Conservation (phyloP, 352 stramenopile species). For the Phytopythium ostracodes region DNA sequence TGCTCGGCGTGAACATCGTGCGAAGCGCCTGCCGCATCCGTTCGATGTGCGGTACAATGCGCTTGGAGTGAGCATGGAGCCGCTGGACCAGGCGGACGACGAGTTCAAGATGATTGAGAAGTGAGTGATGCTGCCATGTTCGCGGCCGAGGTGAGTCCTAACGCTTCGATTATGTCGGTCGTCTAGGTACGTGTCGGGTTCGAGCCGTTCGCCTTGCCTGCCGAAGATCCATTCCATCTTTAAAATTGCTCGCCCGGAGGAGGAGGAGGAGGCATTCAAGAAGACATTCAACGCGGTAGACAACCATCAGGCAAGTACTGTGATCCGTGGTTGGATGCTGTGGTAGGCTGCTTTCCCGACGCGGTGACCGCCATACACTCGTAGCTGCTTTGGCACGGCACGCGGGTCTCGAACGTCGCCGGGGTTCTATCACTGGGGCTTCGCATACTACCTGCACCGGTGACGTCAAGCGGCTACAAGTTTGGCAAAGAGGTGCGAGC, state of each 20-base stretch:
- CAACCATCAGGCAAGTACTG: conserved; percentile 38
- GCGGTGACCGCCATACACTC: not conserved
- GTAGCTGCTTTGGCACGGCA: conserved; percentile 60
- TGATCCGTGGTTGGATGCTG: conserved; percentile 11
- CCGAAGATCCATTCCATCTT: conserved; percentile 46
- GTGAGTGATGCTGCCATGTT: conserved; percentile 12
- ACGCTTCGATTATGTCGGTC: too few relatives aligned
- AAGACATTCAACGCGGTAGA: conserved; percentile 30
- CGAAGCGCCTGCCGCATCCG: conserved; percentile 16
- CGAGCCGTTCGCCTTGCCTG: too few relatives aligned
- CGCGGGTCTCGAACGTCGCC: conserved; percentile 56
- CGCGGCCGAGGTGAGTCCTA: too few relatives aligned
- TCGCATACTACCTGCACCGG: conserved; percentile 62
- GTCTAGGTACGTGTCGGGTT: too few relatives aligned
- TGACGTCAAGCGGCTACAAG: conserved; percentile 51
- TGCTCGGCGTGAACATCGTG: not conserved
- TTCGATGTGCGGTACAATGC: conserved; percentile 51
- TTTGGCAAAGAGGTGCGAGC: conserved; percentile 63
- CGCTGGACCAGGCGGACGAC: conserved; percentile 22
- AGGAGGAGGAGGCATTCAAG: conserved; percentile 40
- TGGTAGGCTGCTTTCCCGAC: not conserved
- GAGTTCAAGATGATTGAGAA: conserved; percentile 58
- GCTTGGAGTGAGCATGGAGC: conserved; percentile 45
- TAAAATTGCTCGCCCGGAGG: conserved; percentile 38
- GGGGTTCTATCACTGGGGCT: conserved; percentile 68